Evolutionary conservation across 2,329 filamentous ascomycete genomes (phyloP).

Genomic region (Xylaria sp.): DNA sequence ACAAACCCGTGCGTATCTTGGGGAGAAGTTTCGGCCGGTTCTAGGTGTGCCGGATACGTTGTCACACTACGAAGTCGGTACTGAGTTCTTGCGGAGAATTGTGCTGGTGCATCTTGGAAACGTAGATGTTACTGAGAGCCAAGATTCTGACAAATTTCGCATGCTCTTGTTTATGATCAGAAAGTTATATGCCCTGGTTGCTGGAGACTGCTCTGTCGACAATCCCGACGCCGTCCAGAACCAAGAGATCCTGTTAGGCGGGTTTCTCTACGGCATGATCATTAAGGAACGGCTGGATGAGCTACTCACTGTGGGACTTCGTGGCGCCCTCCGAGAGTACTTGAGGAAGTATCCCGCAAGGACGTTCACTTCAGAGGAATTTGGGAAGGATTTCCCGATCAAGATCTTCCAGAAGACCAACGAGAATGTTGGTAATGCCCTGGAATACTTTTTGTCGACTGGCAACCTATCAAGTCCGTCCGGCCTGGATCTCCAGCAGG

Average conservation of each 20-base stretch:
- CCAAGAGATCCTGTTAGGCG: slow-evolving; percentile 91
- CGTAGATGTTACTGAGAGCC: slow-evolving; percentile 77
- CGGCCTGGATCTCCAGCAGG: slow-evolving; percentile 91
- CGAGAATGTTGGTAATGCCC: slow-evolving; percentile 81
- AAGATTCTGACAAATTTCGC: slow-evolving; percentile 91
- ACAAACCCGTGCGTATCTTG: slow-evolving; percentile 83
- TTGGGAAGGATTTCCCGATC: slow-evolving; percentile 76
- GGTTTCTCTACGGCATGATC: slow-evolving; percentile 93
- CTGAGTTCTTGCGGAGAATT: slow-evolving; percentile 86
- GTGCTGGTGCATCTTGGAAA: slow-evolving; percentile 91
- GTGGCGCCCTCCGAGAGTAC: slow-evolving; percentile 59
- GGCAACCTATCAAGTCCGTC: slow-evolving; percentile 91
- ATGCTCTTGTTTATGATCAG: slow-evolving; percentile 94
- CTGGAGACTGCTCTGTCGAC: slow-evolving; percentile 89
- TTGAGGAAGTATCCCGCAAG: slow-evolving; percentile 60
- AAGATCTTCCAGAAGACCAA: slow-evolving; percentile 81
- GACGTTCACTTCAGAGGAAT: slow-evolving; percentile 76
- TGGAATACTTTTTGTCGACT: slow-evolving; percentile 96
- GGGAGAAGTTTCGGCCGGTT: slow-evolving; percentile 87
- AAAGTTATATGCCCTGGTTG: slow-evolving; percentile 91
- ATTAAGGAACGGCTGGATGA: slow-evolving; percentile 94
- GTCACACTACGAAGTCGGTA: slow-evolving; percentile 85
- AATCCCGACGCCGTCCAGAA: slow-evolving; percentile 97
- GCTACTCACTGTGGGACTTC: slow-evolving; percentile 65
- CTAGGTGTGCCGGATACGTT: slow-evolving; percentile 82